These are phyloP conservation scores for Sanghuangporus sanghuang DNA, from an alignment of 1,284 basidiomycete species.

Conservation along the genomic window DNA sequence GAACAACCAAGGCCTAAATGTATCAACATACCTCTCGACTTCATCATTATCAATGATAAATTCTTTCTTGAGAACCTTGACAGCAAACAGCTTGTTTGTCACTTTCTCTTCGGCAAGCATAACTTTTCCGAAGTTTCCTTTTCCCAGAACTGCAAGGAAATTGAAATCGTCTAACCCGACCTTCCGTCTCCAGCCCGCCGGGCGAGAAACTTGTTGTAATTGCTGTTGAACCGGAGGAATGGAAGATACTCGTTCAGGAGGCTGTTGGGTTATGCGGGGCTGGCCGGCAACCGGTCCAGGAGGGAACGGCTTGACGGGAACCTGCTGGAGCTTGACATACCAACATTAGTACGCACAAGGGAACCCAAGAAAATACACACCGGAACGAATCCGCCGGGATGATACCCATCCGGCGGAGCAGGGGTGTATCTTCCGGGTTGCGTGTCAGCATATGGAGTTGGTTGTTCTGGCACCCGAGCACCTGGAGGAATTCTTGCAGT, in stretches of 20 bases:
- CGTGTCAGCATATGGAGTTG: slow-evolving; percentile 6
- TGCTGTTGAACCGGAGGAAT: slow-evolving; percentile 29
- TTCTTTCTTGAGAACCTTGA: slow-evolving; percentile 99
- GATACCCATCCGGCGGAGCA: slow-evolving; percentile 26
- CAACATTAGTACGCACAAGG: not conserved
- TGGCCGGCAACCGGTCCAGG: slow-evolving; percentile 15
- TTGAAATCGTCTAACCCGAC: slow-evolving; percentile 99
- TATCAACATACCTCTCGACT: slow-evolving; percentile 79
- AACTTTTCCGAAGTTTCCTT: slow-evolving; percentile 99
- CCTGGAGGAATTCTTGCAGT: slow-evolving; percentile 11
- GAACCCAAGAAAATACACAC: not conserved
- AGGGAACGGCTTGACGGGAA: slow-evolving; percentile 12
- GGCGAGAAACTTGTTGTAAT: slow-evolving; percentile 25
- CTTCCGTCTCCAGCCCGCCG: slow-evolving; percentile 62
- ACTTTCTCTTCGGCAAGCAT: slow-evolving; percentile 99
- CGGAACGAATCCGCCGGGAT: slow-evolving; percentile 4
- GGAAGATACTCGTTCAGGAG: slow-evolving; percentile 12
- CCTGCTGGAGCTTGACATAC: slow-evolving; percentile 2
- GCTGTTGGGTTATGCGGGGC: slow-evolving; percentile 20
- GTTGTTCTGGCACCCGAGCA: slow-evolving; percentile 18
- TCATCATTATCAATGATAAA: slow-evolving; percentile 99
- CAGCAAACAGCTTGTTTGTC: slow-evolving; percentile 87
- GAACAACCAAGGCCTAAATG: slow-evolving; percentile 3
- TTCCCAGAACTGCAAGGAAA: slow-evolving; percentile 96
- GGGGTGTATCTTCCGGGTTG: slow-evolving; percentile 9